A percentile compares a stretch with the other conserved stretches of the same genome.
These are phyloP conservation scores for Penicillium oxalicum DNA, from an alignment of 2,329 filamentous ascomycete species.

Conservation along the genomic window DNA sequence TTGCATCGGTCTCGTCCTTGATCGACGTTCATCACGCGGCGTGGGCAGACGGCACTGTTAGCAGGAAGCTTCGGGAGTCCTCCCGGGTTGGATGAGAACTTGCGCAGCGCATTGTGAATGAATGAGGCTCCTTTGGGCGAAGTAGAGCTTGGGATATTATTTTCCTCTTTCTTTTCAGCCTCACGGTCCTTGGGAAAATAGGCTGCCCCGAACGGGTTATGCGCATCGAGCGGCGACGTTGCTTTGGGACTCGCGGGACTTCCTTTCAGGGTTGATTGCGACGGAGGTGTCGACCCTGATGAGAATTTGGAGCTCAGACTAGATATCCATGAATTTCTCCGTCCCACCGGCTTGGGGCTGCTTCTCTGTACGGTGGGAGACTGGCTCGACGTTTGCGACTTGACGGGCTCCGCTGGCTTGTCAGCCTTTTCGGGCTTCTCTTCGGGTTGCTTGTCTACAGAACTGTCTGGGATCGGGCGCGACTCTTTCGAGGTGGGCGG, in stretches of 20 bases:
- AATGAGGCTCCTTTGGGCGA: constrained; percentile 70
- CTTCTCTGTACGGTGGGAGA: constrained; percentile 22
- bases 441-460: constrained; percentile 11
- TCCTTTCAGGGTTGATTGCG: constrained; percentile 31
- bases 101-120: constrained; percentile 71
- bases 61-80: constrained; percentile 49
- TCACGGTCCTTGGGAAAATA: constrained; percentile 40
- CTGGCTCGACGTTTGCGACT: constrained; percentile 17
- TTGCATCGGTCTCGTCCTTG: constrained; percentile 69
- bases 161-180: constrained; percentile 35
- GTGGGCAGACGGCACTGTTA: constrained; percentile 68
- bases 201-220: constrained; percentile 43
- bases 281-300: constrained; percentile 43
- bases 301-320: constrained; percentile 92
- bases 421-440: constrained; percentile 17
- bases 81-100: constrained; percentile 59
- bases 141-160: constrained; percentile 47
- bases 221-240: constrained; percentile 32
- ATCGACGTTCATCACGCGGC: constrained; percentile 80
- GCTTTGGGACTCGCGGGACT: constrained; percentile 25
- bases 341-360: constrained; percentile 36
- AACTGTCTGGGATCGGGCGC: constrained; percentile 12
- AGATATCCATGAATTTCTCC: constrained; percentile 83
- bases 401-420: constrained; percentile 12
- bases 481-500: constrained; percentile 10